Conservation (phyloP, 805 yeast species). For the Wickerhamomyces alni region DNA sequence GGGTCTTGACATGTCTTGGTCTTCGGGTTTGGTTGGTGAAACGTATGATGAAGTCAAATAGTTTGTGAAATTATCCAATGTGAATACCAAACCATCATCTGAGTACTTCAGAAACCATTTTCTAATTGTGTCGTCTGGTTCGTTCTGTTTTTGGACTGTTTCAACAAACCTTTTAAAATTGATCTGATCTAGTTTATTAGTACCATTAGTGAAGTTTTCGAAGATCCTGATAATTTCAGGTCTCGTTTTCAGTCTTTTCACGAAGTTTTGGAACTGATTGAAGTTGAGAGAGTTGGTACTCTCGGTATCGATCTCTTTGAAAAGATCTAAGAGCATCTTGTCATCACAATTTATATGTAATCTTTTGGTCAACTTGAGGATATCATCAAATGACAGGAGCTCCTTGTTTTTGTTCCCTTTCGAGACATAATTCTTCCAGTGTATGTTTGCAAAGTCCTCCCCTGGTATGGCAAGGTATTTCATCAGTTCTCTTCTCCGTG, state of each 20-base stretch:
- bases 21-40: slow-evolving; percentile 16
- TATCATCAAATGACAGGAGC: slow-evolving; percentile 55
- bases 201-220: slow-evolving; percentile 25
- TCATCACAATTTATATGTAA: slow-evolving; percentile 68
- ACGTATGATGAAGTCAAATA: slow-evolving; percentile 25
- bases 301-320: slow-evolving; percentile 46
- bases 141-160: slow-evolving; percentile 41
- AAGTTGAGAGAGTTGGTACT: slow-evolving; percentile 52
- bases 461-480: slow-evolving; percentile 58
- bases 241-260: slow-evolving; percentile 57
- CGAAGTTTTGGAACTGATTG: slow-evolving; percentile 70
- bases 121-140: slow-evolving; percentile 22
- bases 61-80: slow-evolving; percentile 18
- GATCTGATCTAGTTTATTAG: slow-evolving; percentile 19
- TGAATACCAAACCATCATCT: slow-evolving; percentile 2
- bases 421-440: slow-evolving; percentile 50
- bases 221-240: slow-evolving; percentile 54
- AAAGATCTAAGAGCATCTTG: slow-evolving; percentile 42
- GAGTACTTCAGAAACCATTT: slow-evolving; percentile 32
- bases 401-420: slow-evolving; percentile 31
- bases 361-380: slow-evolving; percentile 55
- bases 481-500: slow-evolving; percentile 55
- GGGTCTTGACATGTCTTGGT: slow-evolving; percentile 50
- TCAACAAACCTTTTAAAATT: slow-evolving; percentile 40
- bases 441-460: slow-evolving; percentile 54